These are phyloP conservation scores for Diaporthe velutina DNA, from an alignment of 2,329 filamentous ascomycete species.

Conservation along the genomic window DNA sequence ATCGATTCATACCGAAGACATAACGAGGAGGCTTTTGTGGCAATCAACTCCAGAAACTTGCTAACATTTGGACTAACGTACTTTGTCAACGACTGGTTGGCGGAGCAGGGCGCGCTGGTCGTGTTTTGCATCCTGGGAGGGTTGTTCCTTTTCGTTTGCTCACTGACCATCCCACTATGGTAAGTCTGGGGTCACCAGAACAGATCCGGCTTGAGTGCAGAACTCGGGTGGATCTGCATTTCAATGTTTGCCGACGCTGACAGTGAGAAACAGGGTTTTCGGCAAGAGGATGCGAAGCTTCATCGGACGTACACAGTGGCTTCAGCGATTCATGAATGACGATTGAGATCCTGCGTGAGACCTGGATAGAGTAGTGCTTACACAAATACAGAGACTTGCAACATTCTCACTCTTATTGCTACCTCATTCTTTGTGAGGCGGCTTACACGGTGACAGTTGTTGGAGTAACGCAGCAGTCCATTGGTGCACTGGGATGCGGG, in stretches of 20 bases:
- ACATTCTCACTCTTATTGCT: too few relatives aligned
- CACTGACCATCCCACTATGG: slow-evolving; percentile 62
- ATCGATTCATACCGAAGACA: slow-evolving; percentile 61
- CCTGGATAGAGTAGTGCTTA: neutral
- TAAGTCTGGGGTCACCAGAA: slow-evolving; percentile 33
- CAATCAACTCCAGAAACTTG: slow-evolving; percentile 63
- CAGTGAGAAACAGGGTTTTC: slow-evolving; percentile 51
- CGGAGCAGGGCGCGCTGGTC: slow-evolving; percentile 49
- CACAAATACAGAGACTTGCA: too few relatives aligned
- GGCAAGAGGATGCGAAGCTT: slow-evolving; percentile 60
- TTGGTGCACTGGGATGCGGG: slow-evolving; percentile 14
- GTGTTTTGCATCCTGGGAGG: slow-evolving; percentile 55
- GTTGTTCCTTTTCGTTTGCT: slow-evolving; percentile 58
- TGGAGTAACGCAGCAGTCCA: neutral
- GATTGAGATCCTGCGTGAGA: neutral
- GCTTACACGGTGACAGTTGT: too few relatives aligned
- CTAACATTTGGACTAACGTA: slow-evolving; percentile 61
- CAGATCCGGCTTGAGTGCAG: neutral
- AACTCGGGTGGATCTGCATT: too few relatives aligned
- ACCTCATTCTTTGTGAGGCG: neutral
- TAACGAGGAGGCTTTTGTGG: slow-evolving; percentile 64
- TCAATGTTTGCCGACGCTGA: neutral
- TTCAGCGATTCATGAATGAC: slow-evolving; percentile 49
- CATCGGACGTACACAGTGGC: slow-evolving; percentile 55
- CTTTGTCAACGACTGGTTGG: slow-evolving; percentile 56